Conservation (phyloP, 2,329 filamentous ascomycete genomes). For the Eurotiales sp. region DNA sequence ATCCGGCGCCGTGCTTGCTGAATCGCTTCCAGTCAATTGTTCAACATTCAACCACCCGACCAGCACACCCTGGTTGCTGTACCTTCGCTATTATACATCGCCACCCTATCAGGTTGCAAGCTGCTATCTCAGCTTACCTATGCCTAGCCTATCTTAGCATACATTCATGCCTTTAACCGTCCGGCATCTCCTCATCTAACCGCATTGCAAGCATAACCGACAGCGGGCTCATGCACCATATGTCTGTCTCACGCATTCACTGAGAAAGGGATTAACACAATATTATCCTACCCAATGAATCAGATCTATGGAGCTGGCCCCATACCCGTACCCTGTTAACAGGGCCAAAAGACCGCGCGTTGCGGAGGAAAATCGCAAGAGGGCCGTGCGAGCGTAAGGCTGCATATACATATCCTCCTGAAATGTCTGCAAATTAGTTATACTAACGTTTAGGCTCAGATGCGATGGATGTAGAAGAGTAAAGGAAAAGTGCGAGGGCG, state of each 20-base stretch:
- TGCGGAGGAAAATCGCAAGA: conserved; percentile 39
- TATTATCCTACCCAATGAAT: background rate
- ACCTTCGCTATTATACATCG: no score
- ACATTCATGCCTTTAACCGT: no score
- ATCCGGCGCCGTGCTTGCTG: no score
- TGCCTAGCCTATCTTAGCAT: no score
- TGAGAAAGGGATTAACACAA: background rate
- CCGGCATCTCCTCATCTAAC: no score
- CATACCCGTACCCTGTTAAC: conserved; percentile 5
- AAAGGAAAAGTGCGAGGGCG: conserved; percentile 57
- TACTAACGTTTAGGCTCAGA: conserved; percentile 26
- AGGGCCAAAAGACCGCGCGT: conserved; percentile 35
- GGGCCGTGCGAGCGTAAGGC: conserved; percentile 38
- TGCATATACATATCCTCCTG: background rate
- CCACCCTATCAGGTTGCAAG: no score
- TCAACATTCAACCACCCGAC: no score
- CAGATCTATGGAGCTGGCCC: conserved; percentile 9
- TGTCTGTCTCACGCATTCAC: background rate
- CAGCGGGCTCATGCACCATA: no score
- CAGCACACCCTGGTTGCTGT: no score
- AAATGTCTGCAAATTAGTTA: conserved; percentile 1
- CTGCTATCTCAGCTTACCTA: no score
- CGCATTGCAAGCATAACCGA: no score
- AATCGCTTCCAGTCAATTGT: no score
- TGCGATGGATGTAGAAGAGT: conserved; percentile 54